Base-by-base conservation (phyloP, 2,329 filamentous ascomycete species). In the Nigrospora sphaerica region DNA sequence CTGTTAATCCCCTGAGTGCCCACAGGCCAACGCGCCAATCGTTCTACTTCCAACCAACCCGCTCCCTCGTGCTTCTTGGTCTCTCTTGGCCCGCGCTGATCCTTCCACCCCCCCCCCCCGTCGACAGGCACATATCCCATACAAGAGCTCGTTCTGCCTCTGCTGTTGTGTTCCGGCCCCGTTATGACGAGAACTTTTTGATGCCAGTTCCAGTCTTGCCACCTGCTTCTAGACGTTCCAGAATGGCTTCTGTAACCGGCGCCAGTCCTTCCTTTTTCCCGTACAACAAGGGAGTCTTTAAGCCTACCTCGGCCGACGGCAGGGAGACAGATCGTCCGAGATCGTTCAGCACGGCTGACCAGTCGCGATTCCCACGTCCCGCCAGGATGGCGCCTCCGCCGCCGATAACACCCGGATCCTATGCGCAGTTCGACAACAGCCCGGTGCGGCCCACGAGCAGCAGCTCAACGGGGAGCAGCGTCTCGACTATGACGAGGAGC, bases 371-470 rank as follows among this genome's bases (percentile, higher is more conserved):
- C 9, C 40, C 35, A 19, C 44, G 40, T 17, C 28, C 44, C 2
- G 36, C 32, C 44, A 39, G 41, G 3, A 37, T 32, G 31, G 39
- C n/a, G 32, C n/a, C 32, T 5, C 41, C 41, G 36, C 39, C 41
- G 13, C 32, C 60, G 3, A 49, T 45, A 3, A 45, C 55, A 3
- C 50, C 56, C 41, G 51, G 54, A 13, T 58, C 59, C 42, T 61
- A 61, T 46, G 58, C 59, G 19, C 60, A 60, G 45, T 60, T 63
- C 48, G 59, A 61, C 34, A 46, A 52, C 33, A 56, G 57, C 36
- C 50, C 59, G n/a, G 44, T 46, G 1, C 54, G 59, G 39, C 45
- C 51, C 42, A 54, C 38, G 18, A 41, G 45, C 7, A 41, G 50
- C 50, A 54, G 53, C 44, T 53, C 60, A 36, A 46, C 48, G 35